Evolutionary conservation across 306 rosid genomes (phyloP).

Genomic region (Cucumis hystrix): DNA sequence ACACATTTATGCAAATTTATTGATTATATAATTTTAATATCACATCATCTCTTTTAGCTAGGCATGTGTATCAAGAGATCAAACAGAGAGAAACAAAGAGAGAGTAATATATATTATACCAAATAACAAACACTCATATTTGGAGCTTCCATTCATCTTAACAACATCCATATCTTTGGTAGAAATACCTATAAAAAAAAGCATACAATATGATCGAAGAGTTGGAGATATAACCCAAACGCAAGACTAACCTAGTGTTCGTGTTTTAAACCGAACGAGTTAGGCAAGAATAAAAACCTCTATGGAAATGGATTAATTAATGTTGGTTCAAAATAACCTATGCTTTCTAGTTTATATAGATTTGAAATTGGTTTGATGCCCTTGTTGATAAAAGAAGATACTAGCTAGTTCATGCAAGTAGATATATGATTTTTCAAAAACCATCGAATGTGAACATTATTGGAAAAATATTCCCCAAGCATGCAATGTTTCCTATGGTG

Average conservation of each 20-base stretch:
- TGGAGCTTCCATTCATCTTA: slow-evolving; percentile 17
- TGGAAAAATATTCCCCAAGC: not conserved
- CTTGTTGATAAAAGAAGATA: not conserved
- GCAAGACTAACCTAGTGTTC: not conserved
- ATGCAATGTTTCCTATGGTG: not conserved
- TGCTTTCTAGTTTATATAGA: not conserved
- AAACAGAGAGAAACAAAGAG: no score
- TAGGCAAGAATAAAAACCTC: not conserved
- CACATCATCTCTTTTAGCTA: not conserved
- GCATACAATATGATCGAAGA: not conserved
- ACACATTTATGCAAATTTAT: not conserved
- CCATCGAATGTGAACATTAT: not conserved
- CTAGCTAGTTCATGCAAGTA: not conserved
- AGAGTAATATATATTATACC: slow-evolving; percentile 22
- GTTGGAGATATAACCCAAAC: no score
- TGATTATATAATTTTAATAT: not conserved
- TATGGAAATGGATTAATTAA: not conserved
- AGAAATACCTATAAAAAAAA: slow-evolving; percentile 18
- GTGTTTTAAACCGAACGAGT: not conserved
- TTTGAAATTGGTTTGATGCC: not conserved
- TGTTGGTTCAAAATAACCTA: not conserved
- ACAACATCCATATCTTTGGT: slow-evolving; percentile 40
- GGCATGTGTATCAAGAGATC: not conserved
- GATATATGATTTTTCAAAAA: not conserved
- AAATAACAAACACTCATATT: slow-evolving; percentile 65